Conservation (phyloP, 495 filamentous ascomycete genomes). For the Penicillium egyptiacum region DNA sequence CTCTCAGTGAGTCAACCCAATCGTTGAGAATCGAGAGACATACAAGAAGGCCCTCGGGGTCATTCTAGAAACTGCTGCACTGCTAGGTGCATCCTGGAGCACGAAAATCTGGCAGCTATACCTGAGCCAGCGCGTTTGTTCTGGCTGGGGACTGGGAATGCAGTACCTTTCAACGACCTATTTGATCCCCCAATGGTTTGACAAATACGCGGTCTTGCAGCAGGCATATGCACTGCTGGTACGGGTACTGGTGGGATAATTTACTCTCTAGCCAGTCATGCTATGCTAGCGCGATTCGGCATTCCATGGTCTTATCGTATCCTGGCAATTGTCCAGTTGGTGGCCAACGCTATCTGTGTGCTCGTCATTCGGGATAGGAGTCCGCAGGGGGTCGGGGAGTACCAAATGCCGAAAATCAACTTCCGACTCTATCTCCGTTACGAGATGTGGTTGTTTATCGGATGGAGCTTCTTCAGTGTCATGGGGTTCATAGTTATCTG, state of each 20-base stretch:
- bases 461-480: conserved; percentile 1
- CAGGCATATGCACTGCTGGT: conserved; percentile 64
- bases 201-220: conserved; percentile 63
- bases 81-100: conserved; percentile 63
- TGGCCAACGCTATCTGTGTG: background rate
- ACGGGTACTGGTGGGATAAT: conserved; percentile 68
- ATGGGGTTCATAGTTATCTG: background rate
- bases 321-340: background rate
- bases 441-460: background rate
- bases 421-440: conserved; percentile 5
- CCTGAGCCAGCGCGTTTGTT: conserved; percentile 68
- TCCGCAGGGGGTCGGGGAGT: too few relatives aligned
- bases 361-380: background rate
- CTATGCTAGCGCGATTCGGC: conserved; percentile 39
- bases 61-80: conserved; percentile 51
- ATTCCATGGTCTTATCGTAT: background rate
- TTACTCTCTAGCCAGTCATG: conserved; percentile 38
- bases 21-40: too few relatives aligned
- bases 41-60: conserved; percentile 35
- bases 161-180: conserved; percentile 61
- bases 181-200: conserved; percentile 75
- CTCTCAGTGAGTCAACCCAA: conserved; percentile 54
- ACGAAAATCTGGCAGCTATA: conserved; percentile 67
- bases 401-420: background rate
- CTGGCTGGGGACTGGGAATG: conserved; percentile 71